phyloP scores from a whole-genome alignment of 148 eudicot genomes.

The Polygonum aviculare region DNA sequence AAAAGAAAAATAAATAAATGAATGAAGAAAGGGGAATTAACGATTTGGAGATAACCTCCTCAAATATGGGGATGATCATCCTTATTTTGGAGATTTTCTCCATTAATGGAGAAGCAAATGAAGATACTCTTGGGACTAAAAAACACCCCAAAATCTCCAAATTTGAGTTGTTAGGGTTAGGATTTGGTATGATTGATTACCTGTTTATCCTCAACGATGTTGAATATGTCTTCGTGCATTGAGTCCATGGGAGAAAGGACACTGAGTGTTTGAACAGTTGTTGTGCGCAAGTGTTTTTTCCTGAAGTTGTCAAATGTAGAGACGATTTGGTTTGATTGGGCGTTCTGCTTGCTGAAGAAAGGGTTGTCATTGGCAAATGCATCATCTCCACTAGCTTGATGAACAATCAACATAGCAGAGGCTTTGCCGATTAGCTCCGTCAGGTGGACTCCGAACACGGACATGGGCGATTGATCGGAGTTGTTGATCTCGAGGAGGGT shows the following conservation, averaged over 20 bases:
- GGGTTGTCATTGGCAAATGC: not conserved
- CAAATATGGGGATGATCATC: too few relatives aligned
- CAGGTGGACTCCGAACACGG: conserved; percentile 11
- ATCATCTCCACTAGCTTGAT: not conserved
- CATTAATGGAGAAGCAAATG: too few relatives aligned
- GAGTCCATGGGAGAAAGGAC: conserved; percentile 21
- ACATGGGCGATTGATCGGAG: not conserved
- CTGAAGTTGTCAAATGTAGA: not conserved
- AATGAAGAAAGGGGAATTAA: too few relatives aligned
- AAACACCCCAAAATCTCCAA: too few relatives aligned
- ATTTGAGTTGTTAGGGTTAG: not conserved
- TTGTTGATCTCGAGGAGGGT: conserved; percentile 3
- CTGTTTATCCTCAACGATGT: conserved; percentile 20
- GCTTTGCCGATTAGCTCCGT: conserved; percentile 8
- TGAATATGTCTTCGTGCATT: conserved; percentile 36
- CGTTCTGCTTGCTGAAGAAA: not conserved
- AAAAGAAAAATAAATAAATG: too few relatives aligned
- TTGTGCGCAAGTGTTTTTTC: not conserved
- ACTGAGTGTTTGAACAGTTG: conserved; percentile 15
- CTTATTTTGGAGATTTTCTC: too few relatives aligned
- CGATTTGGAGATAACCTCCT: too few relatives aligned
- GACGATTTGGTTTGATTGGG: not conserved
- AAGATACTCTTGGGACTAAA: too few relatives aligned
- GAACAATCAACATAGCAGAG: conserved; percentile 3
- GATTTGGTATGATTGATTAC: not conserved